Percentiles rank a stretch among this genome's conserved stretches.
Conservation (phyloP, 163 green algal genomes). For the Chloromonas sp. region DNA sequence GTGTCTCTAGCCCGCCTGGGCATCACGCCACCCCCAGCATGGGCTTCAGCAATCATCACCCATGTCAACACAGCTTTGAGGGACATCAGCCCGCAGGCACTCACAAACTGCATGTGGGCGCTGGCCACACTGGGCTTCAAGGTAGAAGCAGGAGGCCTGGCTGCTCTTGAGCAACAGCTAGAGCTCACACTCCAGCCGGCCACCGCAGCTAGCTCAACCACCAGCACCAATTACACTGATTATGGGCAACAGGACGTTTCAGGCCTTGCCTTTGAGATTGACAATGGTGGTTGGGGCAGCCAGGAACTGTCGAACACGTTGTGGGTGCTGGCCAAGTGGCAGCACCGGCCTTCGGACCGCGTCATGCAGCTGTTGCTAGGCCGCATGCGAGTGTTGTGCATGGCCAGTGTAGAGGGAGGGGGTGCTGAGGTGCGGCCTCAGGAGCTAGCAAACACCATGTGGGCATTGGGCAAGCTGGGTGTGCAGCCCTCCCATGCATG, state of each 20-base stretch:
- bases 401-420: background rate
- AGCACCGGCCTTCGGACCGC: background rate
- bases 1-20: conserved; percentile 5
- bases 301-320: conserved; percentile 12
- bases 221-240: background rate
- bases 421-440: background rate
- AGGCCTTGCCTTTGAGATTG: too few relatives aligned
- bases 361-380: background rate
- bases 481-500: conserved; percentile 12
- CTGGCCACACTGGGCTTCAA: conserved; percentile 8
- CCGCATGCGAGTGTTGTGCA: background rate
- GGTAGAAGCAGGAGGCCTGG: background rate
- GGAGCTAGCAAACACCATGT: conserved; percentile 16
- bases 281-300: background rate
- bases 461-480: conserved; percentile 10
- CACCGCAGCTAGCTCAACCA: background rate
- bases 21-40: background rate
- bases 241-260: too few relatives aligned
- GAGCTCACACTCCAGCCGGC: background rate
- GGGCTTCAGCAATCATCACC: background rate
- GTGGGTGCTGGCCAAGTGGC: conserved; percentile 4
- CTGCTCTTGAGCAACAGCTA: background rate
- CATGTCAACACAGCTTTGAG: background rate
- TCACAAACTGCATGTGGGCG: conserved; percentile 18
- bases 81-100: background rate